Conservation (phyloP, 768 basidiomycete species). For the Tylopilus subfusipes region DNA sequence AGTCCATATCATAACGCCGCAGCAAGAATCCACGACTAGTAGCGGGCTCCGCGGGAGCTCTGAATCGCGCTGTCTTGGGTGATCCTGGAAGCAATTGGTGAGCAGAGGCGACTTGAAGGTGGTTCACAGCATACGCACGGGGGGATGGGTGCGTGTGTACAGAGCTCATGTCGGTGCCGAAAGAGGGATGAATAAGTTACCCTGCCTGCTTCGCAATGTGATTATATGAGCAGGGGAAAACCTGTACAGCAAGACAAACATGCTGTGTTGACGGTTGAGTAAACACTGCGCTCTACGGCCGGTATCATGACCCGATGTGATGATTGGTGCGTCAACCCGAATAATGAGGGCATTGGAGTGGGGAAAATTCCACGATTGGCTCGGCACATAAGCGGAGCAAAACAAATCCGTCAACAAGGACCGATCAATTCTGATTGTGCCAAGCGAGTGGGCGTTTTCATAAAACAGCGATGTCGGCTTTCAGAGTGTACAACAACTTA, state of each 20-base stretch:
- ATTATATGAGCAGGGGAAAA: background rate
- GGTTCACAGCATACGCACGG: constrained; percentile 3
- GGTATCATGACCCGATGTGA: too few relatives aligned
- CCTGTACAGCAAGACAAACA: too few relatives aligned
- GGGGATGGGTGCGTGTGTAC: background rate
- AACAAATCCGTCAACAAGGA: background rate
- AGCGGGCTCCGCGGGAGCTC: too few relatives aligned
- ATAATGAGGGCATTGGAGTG: too few relatives aligned
- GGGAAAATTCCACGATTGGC: too few relatives aligned
- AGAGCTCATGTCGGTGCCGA: constrained; percentile 5
- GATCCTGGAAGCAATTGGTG: constrained; percentile 2
- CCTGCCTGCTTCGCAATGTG: too few relatives aligned
- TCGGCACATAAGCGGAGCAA: background rate
- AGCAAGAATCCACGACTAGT: constrained; percentile 15
- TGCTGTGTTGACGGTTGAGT: background rate
- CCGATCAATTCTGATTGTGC: background rate
- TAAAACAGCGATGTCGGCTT: background rate
- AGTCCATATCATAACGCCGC: constrained; percentile 1
- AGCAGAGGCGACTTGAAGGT: background rate
- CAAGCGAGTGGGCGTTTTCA: background rate
- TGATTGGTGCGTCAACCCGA: background rate
- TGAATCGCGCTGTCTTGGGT: constrained; percentile 8
- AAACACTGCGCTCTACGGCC: background rate
- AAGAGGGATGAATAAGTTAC: background rate
- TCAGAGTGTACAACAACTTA: background rate